Conservation (phyloP, 2,329 filamentous ascomycete genomes). For the Volutella citrinella region DNA sequence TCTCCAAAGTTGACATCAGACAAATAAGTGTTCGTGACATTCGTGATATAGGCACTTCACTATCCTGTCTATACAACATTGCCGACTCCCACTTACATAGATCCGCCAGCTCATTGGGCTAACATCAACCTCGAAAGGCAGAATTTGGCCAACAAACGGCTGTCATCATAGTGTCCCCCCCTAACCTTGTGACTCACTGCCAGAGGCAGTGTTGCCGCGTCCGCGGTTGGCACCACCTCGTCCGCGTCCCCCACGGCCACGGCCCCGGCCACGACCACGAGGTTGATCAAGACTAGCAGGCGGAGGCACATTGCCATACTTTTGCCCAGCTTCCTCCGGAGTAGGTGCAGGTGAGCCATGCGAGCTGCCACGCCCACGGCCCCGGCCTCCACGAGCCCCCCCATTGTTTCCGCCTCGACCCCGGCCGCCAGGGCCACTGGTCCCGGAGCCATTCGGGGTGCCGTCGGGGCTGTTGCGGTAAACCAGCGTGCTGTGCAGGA, state of each 20-base stretch:
- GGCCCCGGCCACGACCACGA: slow-evolving; percentile 38
- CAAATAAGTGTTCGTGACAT: slow-evolving; percentile 22
- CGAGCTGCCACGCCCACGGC: slow-evolving; percentile 28
- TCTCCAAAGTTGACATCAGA: too few species aligned
- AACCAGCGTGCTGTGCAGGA: slow-evolving; percentile 52
- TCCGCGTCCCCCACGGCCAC: slow-evolving; percentile 39
- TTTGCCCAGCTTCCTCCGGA: slow-evolving; percentile 24
- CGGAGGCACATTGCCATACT: slow-evolving; percentile 58
- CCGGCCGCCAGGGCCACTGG: slow-evolving; percentile 23
- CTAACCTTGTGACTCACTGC: slow-evolving; percentile 20
- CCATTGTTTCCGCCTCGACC: slow-evolving; percentile 23
- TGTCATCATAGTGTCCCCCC: too few species aligned
- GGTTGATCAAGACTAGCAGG: slow-evolving; percentile 52
- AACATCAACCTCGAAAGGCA: too few species aligned
- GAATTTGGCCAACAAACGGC: slow-evolving; percentile 7
- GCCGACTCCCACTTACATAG: slow-evolving; percentile 2
- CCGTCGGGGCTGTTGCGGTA: slow-evolving; percentile 43
- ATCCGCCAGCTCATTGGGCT: too few species aligned
- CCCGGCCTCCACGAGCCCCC: slow-evolving; percentile 27
- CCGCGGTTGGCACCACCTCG: slow-evolving; percentile 33
- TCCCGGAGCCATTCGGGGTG: slow-evolving; percentile 23
- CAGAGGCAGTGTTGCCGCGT: slow-evolving; percentile 13
- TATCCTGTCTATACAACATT: slow-evolving; percentile 15
- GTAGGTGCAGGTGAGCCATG: slow-evolving; percentile 17
- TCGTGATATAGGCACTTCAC: slow-evolving; percentile 19